phyloP scores from a whole-genome alignment of 495 filamentous ascomycete genomes.

The Aspergillus baeticus region DNA sequence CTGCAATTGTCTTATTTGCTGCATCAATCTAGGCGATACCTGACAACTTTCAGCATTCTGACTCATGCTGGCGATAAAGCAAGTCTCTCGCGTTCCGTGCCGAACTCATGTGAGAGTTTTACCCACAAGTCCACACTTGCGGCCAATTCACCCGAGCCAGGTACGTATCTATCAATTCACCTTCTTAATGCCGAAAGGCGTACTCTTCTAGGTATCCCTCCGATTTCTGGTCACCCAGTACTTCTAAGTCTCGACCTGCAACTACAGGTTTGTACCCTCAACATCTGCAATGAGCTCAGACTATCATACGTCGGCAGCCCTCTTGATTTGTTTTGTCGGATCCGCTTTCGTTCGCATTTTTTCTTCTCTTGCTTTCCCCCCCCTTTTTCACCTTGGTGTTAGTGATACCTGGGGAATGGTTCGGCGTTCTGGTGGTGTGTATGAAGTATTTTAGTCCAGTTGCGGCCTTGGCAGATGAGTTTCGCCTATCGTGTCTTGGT shows the following conservation, averaged over 20 bases:
- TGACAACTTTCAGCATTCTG: constrained; percentile 11
- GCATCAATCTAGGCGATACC: neutral
- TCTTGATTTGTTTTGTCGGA: neutral
- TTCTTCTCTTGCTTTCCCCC: constrained; percentile 1
- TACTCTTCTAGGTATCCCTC: constrained; percentile 5
- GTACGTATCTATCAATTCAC: constrained; percentile 18
- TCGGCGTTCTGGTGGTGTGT: constrained; percentile 13
- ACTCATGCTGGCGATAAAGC: constrained; percentile 7
- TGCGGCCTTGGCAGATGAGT: neutral
- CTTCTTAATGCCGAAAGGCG: neutral
- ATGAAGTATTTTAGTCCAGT: neutral
- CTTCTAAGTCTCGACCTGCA: constrained; percentile 4
- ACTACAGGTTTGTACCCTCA: constrained; percentile 23
- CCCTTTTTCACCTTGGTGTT: neutral
- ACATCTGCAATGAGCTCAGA: constrained; percentile 1
- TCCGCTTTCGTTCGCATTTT: neutral
- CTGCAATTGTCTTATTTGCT: neutral
- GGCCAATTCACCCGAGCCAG: constrained; percentile 8
- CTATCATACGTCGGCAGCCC: neutral
- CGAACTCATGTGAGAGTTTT: neutral
- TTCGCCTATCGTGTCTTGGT: too few species aligned
- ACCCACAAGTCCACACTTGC: neutral
- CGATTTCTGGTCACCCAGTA: neutral
- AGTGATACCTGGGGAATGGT: constrained; percentile 15
- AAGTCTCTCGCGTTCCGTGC: neutral